Evolutionary conservation across 768 basidiomycete species (phyloP), one percentile per base, ranked within the genome.

Genomic region (Sarcodon aspratus): DNA sequence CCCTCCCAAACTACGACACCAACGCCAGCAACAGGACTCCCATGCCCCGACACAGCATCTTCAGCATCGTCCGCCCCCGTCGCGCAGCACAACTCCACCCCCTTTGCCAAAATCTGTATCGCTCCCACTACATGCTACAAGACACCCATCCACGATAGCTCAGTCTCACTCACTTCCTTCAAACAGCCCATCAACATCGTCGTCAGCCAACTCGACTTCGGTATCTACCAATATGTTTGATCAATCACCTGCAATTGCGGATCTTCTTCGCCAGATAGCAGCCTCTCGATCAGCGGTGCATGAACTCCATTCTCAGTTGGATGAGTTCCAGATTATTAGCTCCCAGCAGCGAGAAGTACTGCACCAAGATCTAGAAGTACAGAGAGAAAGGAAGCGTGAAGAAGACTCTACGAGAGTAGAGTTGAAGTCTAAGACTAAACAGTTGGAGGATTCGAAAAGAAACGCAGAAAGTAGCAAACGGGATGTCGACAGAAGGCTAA

Each of bases 401-500:
- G 95, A 98, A 61, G 95, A 99, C 57, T 70, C 71, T 3, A 75
- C 77, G 18, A 78, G 88, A 46, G 65, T 75, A 18, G 93, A 96
- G 59, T 68, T 88, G 48, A 93, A 91, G 63, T 63, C 74, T n/a
- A 81, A 83, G 45, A 87, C 86, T 44, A 95, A 94, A 66, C 63
- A 71, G 2, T 69, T 97, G 2, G 95, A 99, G 55, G 95, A 99
- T 61, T 69, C 79, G 48, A 87, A 84, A 64, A 82, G 95, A 33
- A 70, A 70, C 31, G 90, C 92, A 9, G 96, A 99, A 65, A 71
- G 76, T 46, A 65, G 71, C 46, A 85, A 80, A 60, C 75, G 80
- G 42, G 94, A 97, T 44, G 90, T 85, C 4, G 95, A 98, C 66
- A 92, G 88, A 70, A 82, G 82, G 55, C 72, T 94, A 51, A 85